phyloP scores from a whole-genome alignment of 441 rosid species.

The Lagerstroemia fauriei region DNA sequence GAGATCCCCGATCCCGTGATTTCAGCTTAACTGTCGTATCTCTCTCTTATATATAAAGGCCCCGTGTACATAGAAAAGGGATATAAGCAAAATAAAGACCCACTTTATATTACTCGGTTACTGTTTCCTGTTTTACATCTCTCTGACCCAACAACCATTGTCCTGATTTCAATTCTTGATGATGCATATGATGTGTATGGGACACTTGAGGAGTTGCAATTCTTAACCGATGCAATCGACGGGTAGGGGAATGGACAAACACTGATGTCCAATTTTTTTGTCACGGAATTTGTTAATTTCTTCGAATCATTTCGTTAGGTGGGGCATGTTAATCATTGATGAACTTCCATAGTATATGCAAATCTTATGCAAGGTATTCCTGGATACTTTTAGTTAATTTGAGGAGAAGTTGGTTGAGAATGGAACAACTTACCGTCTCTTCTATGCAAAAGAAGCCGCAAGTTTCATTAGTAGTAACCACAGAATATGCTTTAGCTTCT shows the following conservation, averaged over 20 bases:
- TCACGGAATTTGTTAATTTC: not conserved
- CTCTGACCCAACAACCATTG: too few species aligned
- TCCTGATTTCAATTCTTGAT: slow-evolving; percentile 23
- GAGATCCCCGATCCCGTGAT: too few species aligned
- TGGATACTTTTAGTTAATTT: slow-evolving; percentile 36
- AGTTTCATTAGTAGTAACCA: not conserved
- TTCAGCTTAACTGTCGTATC: too few species aligned
- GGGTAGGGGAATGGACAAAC: slow-evolving; percentile 24
- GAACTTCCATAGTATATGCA: slow-evolving; percentile 41
- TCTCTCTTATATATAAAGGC: too few species aligned
- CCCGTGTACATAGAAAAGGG: too few species aligned
- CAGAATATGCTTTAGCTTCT: not conserved
- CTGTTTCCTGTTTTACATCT: too few species aligned
- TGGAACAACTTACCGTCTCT: slow-evolving; percentile 27
- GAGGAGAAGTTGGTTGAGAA: slow-evolving; percentile 17
- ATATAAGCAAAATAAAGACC: too few species aligned
- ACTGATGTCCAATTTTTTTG: too few species aligned
- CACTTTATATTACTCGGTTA: too few species aligned
- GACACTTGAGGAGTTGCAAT: slow-evolving; percentile 34
- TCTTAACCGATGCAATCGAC: slow-evolving; percentile 30
- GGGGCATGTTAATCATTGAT: slow-evolving; percentile 35
- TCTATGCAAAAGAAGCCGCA: slow-evolving; percentile 14
- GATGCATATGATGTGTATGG: slow-evolving; percentile 50
- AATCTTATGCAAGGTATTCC: slow-evolving; percentile 9
- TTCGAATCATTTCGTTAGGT: slow-evolving; percentile 24